Evolutionary conservation across 2,329 filamentous ascomycete genomes (phyloP).

Genomic region (Teratosphaeriaceae sp.): DNA sequence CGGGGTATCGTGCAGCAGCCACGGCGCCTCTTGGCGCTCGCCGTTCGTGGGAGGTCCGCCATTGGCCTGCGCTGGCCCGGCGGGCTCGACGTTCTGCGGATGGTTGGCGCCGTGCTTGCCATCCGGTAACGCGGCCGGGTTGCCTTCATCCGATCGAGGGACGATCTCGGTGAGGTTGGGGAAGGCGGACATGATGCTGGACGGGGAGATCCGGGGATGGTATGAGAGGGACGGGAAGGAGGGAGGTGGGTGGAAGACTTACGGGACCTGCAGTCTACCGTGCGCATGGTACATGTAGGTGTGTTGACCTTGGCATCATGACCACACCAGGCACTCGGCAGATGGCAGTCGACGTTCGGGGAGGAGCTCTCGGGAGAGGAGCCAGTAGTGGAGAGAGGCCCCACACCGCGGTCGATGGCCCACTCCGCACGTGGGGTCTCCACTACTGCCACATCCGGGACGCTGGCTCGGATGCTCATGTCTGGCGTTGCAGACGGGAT

Average conservation of each 20-base stretch:
- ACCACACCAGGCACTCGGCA: no score
- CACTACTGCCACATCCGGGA: not conserved
- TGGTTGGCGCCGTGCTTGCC: constrained; percentile 7
- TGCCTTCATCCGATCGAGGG: constrained; percentile 7
- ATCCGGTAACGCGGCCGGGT: constrained; percentile 14
- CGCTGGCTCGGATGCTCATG: no score
- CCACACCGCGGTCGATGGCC: no score
- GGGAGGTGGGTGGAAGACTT: not conserved
- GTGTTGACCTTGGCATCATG: no score
- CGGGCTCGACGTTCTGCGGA: constrained; percentile 13
- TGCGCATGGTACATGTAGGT: not conserved
- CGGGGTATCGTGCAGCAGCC: constrained; percentile 31
- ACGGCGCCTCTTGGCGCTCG: constrained; percentile 9
- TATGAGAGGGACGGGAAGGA: not conserved
- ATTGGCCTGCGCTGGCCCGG: constrained; percentile 7
- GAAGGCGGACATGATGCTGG: constrained; percentile 28
- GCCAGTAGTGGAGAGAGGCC: no score
- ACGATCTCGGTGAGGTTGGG: constrained; percentile 24
- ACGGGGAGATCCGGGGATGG: not conserved
- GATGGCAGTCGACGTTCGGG: no score
- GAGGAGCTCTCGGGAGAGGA: not conserved
- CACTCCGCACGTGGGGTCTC: not conserved
- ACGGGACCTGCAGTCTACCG: not conserved
- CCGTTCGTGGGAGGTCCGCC: constrained; percentile 9
- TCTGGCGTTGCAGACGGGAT: no score